Evolutionary conservation across 805 yeast genomes (phyloP).

Genomic region (Candida hispaniensis): DNA sequence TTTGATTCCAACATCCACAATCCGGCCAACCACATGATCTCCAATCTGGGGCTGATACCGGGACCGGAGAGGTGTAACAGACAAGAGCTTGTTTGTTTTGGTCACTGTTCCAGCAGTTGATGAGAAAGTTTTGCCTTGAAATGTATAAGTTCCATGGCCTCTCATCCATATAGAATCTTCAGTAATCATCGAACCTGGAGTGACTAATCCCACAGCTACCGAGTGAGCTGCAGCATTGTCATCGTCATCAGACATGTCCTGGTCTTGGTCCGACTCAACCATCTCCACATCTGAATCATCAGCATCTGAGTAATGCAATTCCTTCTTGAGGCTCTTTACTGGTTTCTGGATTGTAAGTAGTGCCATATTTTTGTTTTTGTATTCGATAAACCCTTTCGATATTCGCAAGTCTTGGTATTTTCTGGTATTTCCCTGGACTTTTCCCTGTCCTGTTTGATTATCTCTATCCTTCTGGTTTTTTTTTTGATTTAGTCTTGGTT

Average conservation of each 20-base stretch:
- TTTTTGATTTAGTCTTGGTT: too few species aligned
- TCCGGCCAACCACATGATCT: constrained; percentile 88
- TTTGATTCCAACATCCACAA: constrained; percentile 85
- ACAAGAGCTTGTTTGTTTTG: constrained; percentile 73
- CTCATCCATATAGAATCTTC: constrained; percentile 97
- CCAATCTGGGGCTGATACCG: constrained; percentile 91
- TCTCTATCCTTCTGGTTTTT: too few species aligned
- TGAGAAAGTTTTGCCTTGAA: constrained; percentile 65
- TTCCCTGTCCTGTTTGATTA: too few species aligned
- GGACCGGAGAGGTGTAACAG: constrained; percentile 79
- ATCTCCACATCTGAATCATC: constrained; percentile 15
- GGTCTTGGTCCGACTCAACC: constrained; percentile 8
- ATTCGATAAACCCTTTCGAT: too few species aligned
- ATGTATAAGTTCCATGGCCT: constrained; percentile 90
- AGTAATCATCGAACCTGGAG: constrained; percentile 95
- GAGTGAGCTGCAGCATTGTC: constrained; percentile 7
- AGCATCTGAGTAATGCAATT: constrained; percentile 12
- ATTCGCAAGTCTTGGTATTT: too few species aligned
- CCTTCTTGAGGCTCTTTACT: constrained; percentile 1
- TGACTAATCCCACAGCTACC: constrained; percentile 41
- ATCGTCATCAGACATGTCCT: constrained; percentile 16
- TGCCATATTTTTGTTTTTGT: constrained; percentile 8
- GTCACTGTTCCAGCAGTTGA: constrained; percentile 88
- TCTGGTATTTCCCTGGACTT: too few species aligned
- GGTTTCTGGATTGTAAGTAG: constrained; percentile 8